phyloP scores from a whole-genome alignment of 2,329 filamentous ascomycete species.

The Sphaerulina populicola region DNA sequence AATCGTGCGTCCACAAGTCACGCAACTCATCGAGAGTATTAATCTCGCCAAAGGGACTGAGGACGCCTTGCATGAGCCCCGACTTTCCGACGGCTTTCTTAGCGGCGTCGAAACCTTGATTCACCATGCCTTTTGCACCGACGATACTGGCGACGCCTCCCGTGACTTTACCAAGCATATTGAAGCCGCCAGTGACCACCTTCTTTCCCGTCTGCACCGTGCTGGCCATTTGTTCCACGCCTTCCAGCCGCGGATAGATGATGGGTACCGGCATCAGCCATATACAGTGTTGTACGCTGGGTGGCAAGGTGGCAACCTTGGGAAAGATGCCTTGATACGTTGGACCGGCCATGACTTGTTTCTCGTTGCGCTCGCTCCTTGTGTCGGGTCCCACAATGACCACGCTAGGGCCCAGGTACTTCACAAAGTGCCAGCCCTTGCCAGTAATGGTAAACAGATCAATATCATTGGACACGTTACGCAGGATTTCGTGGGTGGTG shows the following conservation, averaged over 20 bases:
- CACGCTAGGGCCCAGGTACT: slow-evolving; percentile 85
- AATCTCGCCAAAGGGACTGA: slow-evolving; percentile 94
- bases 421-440: slow-evolving; percentile 98
- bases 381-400: slow-evolving; percentile 86
- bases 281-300: slow-evolving; percentile 90
- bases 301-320: slow-evolving; percentile 81
- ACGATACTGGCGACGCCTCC: slow-evolving; percentile 93
- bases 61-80: slow-evolving; percentile 87
- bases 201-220: slow-evolving; percentile 94
- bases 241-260: slow-evolving; percentile 83
- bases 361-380: slow-evolving; percentile 80
- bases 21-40: slow-evolving; percentile 89
- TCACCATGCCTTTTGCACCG: slow-evolving; percentile 85
- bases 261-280: slow-evolving; percentile 92
- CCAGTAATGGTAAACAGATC: slow-evolving; percentile 96
- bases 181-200: slow-evolving; percentile 92
- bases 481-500: slow-evolving; percentile 85
- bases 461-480: slow-evolving; percentile 75
- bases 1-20: slow-evolving; percentile 97
- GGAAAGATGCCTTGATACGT: slow-evolving; percentile 97
- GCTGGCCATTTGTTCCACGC: slow-evolving; percentile 81
- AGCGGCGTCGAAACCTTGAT: slow-evolving; percentile 84
- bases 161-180: slow-evolving; percentile 88
- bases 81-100: slow-evolving; percentile 96
- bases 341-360: slow-evolving; percentile 87